Evolutionary conservation across 1,284 basidiomycete species (phyloP).

Genomic region (Ganoderma meredithae): DNA sequence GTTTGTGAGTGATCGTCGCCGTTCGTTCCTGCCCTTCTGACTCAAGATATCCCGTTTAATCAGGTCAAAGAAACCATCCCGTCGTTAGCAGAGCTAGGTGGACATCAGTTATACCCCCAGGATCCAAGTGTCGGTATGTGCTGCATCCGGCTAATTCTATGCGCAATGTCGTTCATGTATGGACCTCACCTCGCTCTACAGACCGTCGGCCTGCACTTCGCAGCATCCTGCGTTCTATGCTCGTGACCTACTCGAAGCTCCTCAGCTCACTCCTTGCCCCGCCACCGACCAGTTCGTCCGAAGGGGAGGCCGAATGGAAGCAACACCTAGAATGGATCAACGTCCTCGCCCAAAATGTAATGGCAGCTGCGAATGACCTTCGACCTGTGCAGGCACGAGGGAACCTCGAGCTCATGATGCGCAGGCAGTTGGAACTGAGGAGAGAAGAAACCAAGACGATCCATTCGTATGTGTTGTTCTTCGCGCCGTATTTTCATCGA

Average conservation of each 20-base stretch:
- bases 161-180: neutral
- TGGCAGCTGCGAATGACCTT: slow-evolving; percentile 83
- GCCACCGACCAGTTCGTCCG: slow-evolving; percentile 58
- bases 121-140: slow-evolving; percentile 69
- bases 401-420: slow-evolving; percentile 81
- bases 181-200: slow-evolving; percentile 37
- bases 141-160: neutral
- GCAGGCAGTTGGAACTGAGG: slow-evolving; percentile 71
- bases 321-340: slow-evolving; percentile 78
- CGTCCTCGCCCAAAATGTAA: slow-evolving; percentile 78
- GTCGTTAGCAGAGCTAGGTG: slow-evolving; percentile 73
- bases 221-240: slow-evolving; percentile 70
- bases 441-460: slow-evolving; percentile 69
- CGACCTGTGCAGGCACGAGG: slow-evolving; percentile 82
- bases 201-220: slow-evolving; percentile 77
- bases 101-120: slow-evolving; percentile 74
- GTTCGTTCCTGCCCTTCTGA: slow-evolving; percentile 18
- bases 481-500: neutral
- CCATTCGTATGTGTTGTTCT: slow-evolving; percentile 59
- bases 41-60: neutral
- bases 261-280: slow-evolving; percentile 68
- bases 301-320: slow-evolving; percentile 67
- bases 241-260: slow-evolving; percentile 74
- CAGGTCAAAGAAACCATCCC: slow-evolving; percentile 81
- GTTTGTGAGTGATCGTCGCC: slow-evolving; percentile 60